Evolutionary conservation across 345 rosid genomes (phyloP).

Genomic region (Hibiscus tridactylites): DNA sequence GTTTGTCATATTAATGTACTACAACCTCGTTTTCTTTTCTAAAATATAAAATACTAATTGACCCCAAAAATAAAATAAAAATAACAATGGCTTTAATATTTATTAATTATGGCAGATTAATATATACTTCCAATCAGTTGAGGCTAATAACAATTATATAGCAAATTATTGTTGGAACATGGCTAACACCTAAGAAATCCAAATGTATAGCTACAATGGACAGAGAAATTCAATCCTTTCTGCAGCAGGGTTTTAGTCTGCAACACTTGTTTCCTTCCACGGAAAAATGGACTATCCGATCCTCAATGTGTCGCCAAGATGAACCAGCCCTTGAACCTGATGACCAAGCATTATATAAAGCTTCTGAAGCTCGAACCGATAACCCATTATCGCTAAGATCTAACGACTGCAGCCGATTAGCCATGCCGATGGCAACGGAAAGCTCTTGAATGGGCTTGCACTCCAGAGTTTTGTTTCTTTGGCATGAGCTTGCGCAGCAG

Average conservation of each 20-base stretch:
- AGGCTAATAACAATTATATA: not conserved
- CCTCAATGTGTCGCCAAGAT: conserved; percentile 50
- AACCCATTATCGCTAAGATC: conserved; percentile 75
- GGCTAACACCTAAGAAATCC: not conserved
- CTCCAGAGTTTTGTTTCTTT: conserved; percentile 27
- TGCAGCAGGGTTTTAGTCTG: conserved; percentile 61
- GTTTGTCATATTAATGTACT: no score
- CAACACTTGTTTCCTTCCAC: conserved; percentile 50
- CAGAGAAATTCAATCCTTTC: conserved; percentile 35
- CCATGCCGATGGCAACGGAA: conserved; percentile 49
- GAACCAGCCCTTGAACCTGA: conserved; percentile 35
- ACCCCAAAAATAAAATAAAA: no score
- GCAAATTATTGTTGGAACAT: not conserved
- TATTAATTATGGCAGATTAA: not conserved
- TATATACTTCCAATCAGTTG: not conserved
- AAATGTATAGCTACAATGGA: not conserved
- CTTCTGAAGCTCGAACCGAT: conserved; percentile 33
- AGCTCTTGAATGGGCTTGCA: conserved; percentile 39
- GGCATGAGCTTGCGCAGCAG: conserved; percentile 43
- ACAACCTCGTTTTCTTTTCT: no score
- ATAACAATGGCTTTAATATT: no score
- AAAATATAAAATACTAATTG: no score
- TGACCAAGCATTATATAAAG: conserved; percentile 58
- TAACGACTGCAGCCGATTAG: conserved; percentile 50
- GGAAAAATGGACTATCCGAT: conserved; percentile 51